phyloP scores from a whole-genome alignment of 305 asterid genomes.

The Monarda citriodora region DNA sequence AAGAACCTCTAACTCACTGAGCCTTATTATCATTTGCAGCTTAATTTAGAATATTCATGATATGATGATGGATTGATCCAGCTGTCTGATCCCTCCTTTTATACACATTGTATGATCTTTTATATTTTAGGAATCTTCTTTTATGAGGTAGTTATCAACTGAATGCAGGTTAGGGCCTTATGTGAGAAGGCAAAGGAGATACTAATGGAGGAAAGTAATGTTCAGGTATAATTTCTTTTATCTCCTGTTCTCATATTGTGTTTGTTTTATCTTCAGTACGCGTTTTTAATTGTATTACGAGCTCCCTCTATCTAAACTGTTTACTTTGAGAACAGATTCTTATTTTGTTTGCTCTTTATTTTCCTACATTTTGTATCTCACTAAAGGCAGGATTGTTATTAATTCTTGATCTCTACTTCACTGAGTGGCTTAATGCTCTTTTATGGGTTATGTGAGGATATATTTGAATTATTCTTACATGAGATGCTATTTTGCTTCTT shows the following conservation, averaged over 20 bases:
- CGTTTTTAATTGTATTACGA: not conserved
- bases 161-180: constrained; percentile 70
- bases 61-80: constrained; percentile 12
- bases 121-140: not conserved
- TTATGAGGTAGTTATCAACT: constrained; percentile 19
- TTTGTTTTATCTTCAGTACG: not conserved
- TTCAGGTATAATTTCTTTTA: constrained; percentile 56
- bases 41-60: constrained; percentile 3
- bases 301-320: not conserved
- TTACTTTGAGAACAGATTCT: not conserved
- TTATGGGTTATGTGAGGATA: constrained; percentile 1
- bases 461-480: constrained; percentile 6
- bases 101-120: constrained; percentile 12
- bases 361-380: constrained; percentile 5
- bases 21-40: constrained; percentile 3
- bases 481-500: constrained; percentile 15
- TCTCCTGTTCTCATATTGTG: not conserved
- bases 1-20: not conserved
- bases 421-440: constrained; percentile 12
- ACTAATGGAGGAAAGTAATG: constrained; percentile 90
- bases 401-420: not conserved
- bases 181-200: constrained; percentile 97
- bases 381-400: not conserved
- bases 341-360: not conserved
- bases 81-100: constrained; percentile 14